Percentiles rank a stretch among this genome's conserved stretches.
Conservation (phyloP, 805 yeast species). For the Komagataella pseudopastoris region DNA sequence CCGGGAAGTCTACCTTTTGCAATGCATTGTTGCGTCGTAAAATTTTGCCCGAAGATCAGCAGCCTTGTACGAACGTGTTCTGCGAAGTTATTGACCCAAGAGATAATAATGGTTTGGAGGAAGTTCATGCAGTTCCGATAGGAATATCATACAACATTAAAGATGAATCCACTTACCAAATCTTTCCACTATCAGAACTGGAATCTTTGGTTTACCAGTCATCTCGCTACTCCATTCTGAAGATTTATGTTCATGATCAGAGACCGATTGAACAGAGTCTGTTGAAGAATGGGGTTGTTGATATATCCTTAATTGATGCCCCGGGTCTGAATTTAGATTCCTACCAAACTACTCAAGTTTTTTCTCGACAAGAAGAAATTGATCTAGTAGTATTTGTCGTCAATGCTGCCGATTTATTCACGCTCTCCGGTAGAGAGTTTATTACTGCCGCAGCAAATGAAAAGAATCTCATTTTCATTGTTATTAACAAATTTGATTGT, state of each 20-base stretch:
- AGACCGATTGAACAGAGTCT: constrained; percentile 58
- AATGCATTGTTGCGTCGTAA: constrained; percentile 72
- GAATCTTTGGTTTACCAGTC: constrained; percentile 61
- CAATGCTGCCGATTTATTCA: constrained; percentile 90
- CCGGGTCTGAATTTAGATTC: constrained; percentile 94
- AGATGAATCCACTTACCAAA: constrained; percentile 56
- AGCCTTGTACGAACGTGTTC: constrained; percentile 93
- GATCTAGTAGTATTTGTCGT: constrained; percentile 94
- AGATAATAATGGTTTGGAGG: constrained; percentile 65
- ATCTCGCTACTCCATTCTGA: constrained; percentile 58
- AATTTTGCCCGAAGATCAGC: constrained; percentile 89
- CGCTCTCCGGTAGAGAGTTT: constrained; percentile 88
- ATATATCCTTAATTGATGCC: constrained; percentile 87
- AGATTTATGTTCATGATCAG: constrained; percentile 71
- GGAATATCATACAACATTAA: constrained; percentile 33
- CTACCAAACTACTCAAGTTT: constrained; percentile 87
- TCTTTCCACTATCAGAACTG: constrained; percentile 38
- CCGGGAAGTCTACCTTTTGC: constrained; percentile 94
- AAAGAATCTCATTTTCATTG: constrained; percentile 84
- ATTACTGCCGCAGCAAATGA: constrained; percentile 84
- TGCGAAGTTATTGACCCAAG: constrained; percentile 86
- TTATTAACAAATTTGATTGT: constrained; percentile 83
- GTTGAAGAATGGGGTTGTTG: constrained; percentile 80
- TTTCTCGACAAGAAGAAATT: constrained; percentile 93
- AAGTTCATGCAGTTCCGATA: constrained; percentile 81